A percentile compares a stretch with the other conserved stretches of the same genome.
Conservation (phyloP, 768 basidiomycete genomes). For the Rubroboletus satanas region DNA sequence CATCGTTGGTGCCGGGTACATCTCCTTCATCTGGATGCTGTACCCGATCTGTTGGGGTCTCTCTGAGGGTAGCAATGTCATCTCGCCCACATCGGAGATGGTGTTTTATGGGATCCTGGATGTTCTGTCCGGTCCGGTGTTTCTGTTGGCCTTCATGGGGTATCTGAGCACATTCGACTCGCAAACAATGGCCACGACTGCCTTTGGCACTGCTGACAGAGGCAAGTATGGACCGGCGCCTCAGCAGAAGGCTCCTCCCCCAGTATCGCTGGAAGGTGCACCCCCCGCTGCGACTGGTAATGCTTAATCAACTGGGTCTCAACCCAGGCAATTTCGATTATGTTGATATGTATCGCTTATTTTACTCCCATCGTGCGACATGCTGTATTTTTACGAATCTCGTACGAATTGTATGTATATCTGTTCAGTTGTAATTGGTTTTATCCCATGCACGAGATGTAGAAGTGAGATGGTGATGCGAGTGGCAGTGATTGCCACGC, state of each 20-base stretch:
- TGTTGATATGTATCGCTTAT: background rate
- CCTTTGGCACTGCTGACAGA: constrained; percentile 6
- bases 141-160: constrained; percentile 33
- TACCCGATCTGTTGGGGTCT: constrained; percentile 59
- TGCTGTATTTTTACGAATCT: background rate
- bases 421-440: background rate
- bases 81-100: constrained; percentile 50
- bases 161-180: background rate
- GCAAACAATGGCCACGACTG: background rate
- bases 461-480: background rate
- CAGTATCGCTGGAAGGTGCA: no score
- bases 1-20: constrained; percentile 36
- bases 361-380: background rate
- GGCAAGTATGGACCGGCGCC: background rate
- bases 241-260: background rate
- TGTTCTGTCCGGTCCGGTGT: constrained; percentile 36
- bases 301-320: background rate
- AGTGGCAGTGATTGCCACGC: constrained; percentile 15
- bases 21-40: constrained; percentile 53
- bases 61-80: constrained; percentile 49
- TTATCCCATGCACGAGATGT: no score
- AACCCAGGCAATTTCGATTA: background rate
- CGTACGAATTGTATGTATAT: background rate
- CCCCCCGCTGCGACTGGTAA: background rate
- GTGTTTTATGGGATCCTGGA: constrained; percentile 51